Percentiles rank a stretch among this genome's conserved stretches.
Conservation (phyloP, 2,329 filamentous ascomycete genomes). For the Aspergillus proliferans region DNA sequence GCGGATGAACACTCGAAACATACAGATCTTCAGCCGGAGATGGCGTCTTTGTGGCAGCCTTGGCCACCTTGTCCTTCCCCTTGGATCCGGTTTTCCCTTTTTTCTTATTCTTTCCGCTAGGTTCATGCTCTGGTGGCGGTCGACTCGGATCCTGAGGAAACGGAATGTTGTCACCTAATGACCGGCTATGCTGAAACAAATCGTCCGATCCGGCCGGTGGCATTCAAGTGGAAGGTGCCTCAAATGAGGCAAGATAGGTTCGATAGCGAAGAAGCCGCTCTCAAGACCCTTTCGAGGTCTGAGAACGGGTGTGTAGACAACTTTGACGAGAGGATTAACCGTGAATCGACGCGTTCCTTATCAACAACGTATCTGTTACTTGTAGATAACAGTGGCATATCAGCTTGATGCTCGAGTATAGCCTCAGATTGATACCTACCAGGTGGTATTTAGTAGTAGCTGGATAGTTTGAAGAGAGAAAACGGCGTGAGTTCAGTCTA, state of each 20-base stretch:
- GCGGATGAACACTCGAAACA: conserved; percentile 7
- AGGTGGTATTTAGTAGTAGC: background rate
- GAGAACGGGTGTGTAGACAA: conserved; percentile 23
- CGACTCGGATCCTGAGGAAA: conserved; percentile 22
- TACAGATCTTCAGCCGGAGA: conserved; percentile 32
- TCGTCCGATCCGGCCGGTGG: conserved; percentile 37
- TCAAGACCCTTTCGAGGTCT: conserved; percentile 25
- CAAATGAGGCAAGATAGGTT: conserved; percentile 17
- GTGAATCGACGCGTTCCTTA: background rate
- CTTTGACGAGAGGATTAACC: background rate
- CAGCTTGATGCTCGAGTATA: conserved; percentile 9
- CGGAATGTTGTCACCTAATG: conserved; percentile 25
- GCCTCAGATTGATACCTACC: background rate
- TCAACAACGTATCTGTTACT: background rate
- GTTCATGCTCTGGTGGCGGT: conserved; percentile 25
- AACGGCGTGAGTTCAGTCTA: background rate
- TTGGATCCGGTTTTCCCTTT: conserved; percentile 33
- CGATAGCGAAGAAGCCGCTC: conserved; percentile 18
- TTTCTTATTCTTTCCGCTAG: conserved; percentile 33
- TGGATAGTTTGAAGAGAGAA: background rate
- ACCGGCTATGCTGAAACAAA: conserved; percentile 31
- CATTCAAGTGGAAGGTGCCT: conserved; percentile 36
- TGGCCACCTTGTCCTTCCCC: conserved; percentile 30
- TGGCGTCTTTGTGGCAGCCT: conserved; percentile 24
- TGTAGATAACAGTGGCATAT: conserved; percentile 5